Percentiles rank a stretch among this genome's conserved stretches.
These are phyloP conservation scores for Hyaloscypha variabilis DNA, from an alignment of 495 filamentous ascomycete genomes.

Conservation along the genomic window DNA sequence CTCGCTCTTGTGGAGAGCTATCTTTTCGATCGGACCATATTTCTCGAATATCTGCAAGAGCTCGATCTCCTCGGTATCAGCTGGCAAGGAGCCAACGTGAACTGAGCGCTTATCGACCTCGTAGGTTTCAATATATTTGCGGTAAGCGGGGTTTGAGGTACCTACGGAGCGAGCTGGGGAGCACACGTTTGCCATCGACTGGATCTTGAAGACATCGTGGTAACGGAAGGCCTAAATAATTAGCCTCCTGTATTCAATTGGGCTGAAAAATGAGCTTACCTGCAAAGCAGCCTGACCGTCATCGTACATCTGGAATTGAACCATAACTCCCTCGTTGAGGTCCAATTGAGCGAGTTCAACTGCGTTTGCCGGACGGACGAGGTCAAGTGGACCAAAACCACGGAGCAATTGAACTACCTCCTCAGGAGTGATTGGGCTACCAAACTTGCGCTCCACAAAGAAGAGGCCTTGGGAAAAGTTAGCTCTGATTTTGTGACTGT, in stretches of 20 bases:
- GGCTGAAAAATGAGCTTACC: conserved; percentile 35
- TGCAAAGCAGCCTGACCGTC: conserved; percentile 39
- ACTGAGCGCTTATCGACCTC: conserved; percentile 52
- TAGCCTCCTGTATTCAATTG: not conserved
- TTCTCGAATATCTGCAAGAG: conserved; percentile 40
- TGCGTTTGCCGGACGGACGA: conserved; percentile 30
- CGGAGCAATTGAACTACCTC: conserved; percentile 47
- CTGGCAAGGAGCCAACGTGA: conserved; percentile 53
- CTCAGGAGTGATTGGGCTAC: conserved; percentile 39
- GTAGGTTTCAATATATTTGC: conserved; percentile 41
- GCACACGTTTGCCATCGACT: conserved; percentile 17
- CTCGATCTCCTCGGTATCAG: conserved; percentile 37
- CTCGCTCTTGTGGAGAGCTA: conserved; percentile 42
- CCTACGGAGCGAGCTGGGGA: not conserved
- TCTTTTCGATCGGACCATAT: conserved; percentile 43
- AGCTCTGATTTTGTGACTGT: not conserved
- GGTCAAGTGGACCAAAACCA: conserved; percentile 37
- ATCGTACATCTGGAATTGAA: conserved; percentile 52
- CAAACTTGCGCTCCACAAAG: conserved; percentile 47
- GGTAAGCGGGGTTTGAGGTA: conserved; percentile 28
- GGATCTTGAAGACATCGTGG: conserved; percentile 28
- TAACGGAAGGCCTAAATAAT: conserved; percentile 22
- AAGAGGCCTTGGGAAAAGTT: conserved; percentile 46
- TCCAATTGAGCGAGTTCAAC: conserved; percentile 26
- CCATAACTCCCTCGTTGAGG: conserved; percentile 47